phyloP scores from a whole-genome alignment of 164 flowering plant genomes.

The Stephania yunnanensis region DNA sequence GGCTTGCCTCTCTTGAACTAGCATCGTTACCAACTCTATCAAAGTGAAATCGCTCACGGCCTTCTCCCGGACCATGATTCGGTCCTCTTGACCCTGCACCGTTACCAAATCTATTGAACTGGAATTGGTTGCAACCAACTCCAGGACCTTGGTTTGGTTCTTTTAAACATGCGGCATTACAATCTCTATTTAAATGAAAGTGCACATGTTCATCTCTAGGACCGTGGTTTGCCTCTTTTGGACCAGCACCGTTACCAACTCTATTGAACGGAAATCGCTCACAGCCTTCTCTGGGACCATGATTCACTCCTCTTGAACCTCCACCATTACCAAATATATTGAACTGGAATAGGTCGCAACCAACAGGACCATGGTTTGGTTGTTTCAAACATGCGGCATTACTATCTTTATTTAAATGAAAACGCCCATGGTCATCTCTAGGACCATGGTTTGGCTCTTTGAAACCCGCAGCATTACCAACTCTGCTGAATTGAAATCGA shows the following conservation, averaged over 20 bases:
- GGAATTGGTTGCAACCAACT: constrained; percentile 31
- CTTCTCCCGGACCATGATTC: constrained; percentile 16
- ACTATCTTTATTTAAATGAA: no score
- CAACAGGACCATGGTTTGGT: no score
- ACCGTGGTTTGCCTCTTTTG: constrained; percentile 18
- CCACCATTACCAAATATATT: no score
- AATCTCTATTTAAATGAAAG: constrained; percentile 21
- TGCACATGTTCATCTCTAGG: constrained; percentile 28
- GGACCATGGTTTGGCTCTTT: no score
- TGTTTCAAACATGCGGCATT: no score
- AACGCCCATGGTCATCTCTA: no score
- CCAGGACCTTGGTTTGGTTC: constrained; percentile 18
- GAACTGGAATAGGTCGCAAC: no score
- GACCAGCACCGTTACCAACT: constrained; percentile 23
- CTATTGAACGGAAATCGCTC: constrained; percentile 24
- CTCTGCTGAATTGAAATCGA: no score
- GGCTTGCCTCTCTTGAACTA: constrained; percentile 19
- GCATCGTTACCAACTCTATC: constrained; percentile 26
- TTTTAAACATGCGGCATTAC: constrained; percentile 19
- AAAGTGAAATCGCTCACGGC: constrained; percentile 24
- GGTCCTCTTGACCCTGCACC: constrained; percentile 26
- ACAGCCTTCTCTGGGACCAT: constrained; percentile 21
- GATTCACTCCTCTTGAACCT: no score
- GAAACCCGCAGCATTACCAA: no score
- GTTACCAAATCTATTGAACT: constrained; percentile 20